These are phyloP conservation scores for Fusarium camptoceras DNA, from an alignment of 2,329 filamentous ascomycete genomes.

Conservation along the genomic window DNA sequence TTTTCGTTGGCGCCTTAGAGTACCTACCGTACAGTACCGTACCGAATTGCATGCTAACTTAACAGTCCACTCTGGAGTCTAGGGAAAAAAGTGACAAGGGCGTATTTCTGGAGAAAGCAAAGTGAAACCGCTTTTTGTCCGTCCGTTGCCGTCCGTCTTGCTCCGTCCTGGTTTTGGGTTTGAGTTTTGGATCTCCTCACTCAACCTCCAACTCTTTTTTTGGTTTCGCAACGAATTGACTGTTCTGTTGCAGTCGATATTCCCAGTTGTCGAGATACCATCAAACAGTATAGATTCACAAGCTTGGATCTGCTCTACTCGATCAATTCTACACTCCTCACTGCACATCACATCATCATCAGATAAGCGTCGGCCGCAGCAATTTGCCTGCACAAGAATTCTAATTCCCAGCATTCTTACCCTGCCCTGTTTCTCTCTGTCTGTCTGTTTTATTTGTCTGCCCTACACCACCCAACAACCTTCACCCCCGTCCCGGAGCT, in stretches of 20 bases:
- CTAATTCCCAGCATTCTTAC: slow-evolving; percentile 27
- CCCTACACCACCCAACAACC: slow-evolving; percentile 34
- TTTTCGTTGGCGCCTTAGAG: slow-evolving; percentile 41
- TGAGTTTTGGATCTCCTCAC: slow-evolving; percentile 15
- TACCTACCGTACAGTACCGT: not conserved
- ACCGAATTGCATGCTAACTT: slow-evolving; percentile 28
- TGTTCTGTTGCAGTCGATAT: slow-evolving; percentile 5
- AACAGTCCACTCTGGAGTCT: slow-evolving; percentile 34
- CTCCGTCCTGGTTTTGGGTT: slow-evolving; percentile 21
- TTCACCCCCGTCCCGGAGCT: slow-evolving; percentile 25
- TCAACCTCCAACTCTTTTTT: slow-evolving; percentile 18
- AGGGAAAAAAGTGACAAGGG: slow-evolving; percentile 25
- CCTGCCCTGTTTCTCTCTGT: slow-evolving; percentile 14
- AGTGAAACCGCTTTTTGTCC: slow-evolving; percentile 36
- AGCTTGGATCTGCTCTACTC: not conserved
- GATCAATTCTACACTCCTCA: slow-evolving; percentile 10
- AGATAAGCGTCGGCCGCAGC: slow-evolving; percentile 27
- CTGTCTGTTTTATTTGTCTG: slow-evolving; percentile 13
- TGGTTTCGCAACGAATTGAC: slow-evolving; percentile 26
- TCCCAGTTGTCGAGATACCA: slow-evolving; percentile 2
- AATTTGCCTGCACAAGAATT: slow-evolving; percentile 27
- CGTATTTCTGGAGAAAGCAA: slow-evolving; percentile 27
- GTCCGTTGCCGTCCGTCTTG: slow-evolving; percentile 31
- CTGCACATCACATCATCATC: slow-evolving; percentile 10
- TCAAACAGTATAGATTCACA: not conserved